A percentile compares a stretch with the other conserved stretches of the same genome.
Evolutionary conservation across 306 rosid genomes (phyloP).

Genomic region (Gynostemma pentaphyllum): DNA sequence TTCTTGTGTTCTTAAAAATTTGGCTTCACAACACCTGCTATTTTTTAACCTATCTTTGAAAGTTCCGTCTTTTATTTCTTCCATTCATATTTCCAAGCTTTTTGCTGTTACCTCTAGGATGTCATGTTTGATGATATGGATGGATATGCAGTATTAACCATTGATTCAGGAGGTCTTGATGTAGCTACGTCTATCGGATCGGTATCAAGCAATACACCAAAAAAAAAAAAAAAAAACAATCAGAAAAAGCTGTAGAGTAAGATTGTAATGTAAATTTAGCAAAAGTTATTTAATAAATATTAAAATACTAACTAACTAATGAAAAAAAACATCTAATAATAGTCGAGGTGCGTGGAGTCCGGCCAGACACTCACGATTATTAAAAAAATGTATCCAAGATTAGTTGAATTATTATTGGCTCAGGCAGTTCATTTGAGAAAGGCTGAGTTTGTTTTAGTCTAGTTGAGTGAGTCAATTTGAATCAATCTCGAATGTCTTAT

Average conservation of each 20-base stretch:
- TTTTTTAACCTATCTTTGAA: not conserved
- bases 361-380: no score
- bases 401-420: not conserved
- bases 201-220: not conserved
- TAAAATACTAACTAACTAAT: not conserved
- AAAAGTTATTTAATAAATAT: not conserved
- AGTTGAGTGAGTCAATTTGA: not conserved
- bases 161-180: not conserved
- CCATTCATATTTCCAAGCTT: not conserved
- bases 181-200: not conserved
- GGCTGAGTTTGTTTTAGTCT: not conserved
- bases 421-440: not conserved
- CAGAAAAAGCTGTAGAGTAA: not conserved
- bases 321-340: no score
- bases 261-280: not conserved
- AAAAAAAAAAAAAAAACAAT: not conserved
- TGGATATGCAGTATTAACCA: not conserved
- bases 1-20: not conserved
- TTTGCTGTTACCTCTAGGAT: not conserved
- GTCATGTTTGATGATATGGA: not conserved
- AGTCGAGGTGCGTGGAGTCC: no score
- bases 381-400: no score
- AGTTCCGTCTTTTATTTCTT: not conserved
- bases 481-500: not conserved
- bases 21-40: no score